Evolutionary conservation across 2,329 filamentous ascomycete species (phyloP).

Genomic region (Cercospora brassicicola): DNA sequence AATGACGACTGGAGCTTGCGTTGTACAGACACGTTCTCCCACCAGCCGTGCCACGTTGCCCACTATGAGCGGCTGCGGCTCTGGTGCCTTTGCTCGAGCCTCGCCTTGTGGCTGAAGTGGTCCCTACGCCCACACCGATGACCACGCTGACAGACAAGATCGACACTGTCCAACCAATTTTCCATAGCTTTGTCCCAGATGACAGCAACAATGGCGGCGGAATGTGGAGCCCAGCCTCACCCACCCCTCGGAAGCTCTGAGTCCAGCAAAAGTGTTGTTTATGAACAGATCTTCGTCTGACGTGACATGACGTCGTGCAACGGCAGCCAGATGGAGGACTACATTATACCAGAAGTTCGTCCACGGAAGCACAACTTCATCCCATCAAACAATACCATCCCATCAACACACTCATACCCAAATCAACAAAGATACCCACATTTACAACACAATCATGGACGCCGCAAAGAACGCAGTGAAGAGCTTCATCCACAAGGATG

Average conservation of each 20-base stretch:
- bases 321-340: neutral
- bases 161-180: constrained; percentile 2
- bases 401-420: too few species aligned
- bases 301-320: constrained; percentile 16
- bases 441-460: too few species aligned
- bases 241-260: constrained; percentile 1
- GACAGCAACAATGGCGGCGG: constrained; percentile 5
- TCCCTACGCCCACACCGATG: neutral
- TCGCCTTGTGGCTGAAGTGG: neutral
- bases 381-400: too few species aligned
- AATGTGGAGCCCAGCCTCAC: constrained; percentile 7
- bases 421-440: too few species aligned
- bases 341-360: neutral
- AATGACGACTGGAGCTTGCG: neutral
- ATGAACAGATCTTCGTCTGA: constrained; percentile 1
- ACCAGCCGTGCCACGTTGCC: constrained; percentile 2
- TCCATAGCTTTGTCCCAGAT: neutral
- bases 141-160: constrained; percentile 1
- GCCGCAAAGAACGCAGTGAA: constrained; percentile 64
- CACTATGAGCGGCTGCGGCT: neutral
- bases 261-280: neutral
- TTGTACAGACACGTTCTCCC: neutral
- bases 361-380: neutral
- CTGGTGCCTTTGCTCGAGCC: neutral
- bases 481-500: constrained; percentile 60